Evolutionary conservation across 2,329 filamentous ascomycete genomes (phyloP), one percentile per base, ranked within the genome.

Genomic region (Penicillium sp.): DNA sequence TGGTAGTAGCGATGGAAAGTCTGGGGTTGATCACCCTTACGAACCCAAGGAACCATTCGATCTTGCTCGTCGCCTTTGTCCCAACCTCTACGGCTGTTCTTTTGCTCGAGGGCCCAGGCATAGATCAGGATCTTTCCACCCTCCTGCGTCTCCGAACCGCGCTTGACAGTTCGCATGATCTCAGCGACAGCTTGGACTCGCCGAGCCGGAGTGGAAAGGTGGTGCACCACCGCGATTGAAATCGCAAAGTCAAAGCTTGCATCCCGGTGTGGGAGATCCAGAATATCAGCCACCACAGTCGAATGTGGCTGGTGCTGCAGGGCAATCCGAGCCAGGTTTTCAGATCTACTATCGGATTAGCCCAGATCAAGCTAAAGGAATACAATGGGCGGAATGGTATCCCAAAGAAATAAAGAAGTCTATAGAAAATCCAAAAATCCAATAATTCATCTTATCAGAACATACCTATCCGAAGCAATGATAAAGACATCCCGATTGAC

Each of bases 81-180:
- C 93, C 93, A 99, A 2, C 93, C 93, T 60, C 94, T 81, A 55
- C 94, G 84, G 74, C 91, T 96, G 55, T 79, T 79, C 65, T 88
- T 87, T 77, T 99, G 94, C 80, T 99, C 94, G 19, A 99, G 80
- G 1, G 94, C 94, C 94, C 94, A 97, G 17, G 95, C 93, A 72
- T 94, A 97, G 49, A 97, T 81, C 54, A 97, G 78, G 16, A 88
- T 88, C 70, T 82, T 85, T 1, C 90, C 91, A 2, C 76, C 77
- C 8, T 62, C 61, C 19, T 56, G 45, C 22, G 61, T 52, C 19
- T 44, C 51, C n/a, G 61, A 62, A 16, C 64, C 56, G 14, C 58
- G 58, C 57, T 69, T 72, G 52, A 96, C 77, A 46, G 87, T 86
- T 48, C 84, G 81, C 61, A 97, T 77, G 46, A 97, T 84, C 38